Base-by-base conservation (phyloP, 2,329 filamentous ascomycete genomes). In the Claviceps sp. region DNA sequence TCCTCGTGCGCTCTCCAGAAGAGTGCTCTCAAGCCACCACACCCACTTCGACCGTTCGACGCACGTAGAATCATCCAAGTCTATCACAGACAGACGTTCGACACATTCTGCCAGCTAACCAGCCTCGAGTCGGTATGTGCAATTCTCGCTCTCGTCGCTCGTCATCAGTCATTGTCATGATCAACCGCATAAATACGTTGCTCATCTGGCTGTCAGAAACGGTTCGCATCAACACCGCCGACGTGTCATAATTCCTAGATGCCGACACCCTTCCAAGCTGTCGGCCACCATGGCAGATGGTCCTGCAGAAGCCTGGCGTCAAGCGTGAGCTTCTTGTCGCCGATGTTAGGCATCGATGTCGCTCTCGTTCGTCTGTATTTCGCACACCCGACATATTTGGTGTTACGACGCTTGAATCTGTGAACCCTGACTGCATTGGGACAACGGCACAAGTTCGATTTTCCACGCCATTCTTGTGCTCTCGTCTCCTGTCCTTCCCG, bases 171-270 rank as follows among this genome's bases (percentile, higher is more conserved):
- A 29, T 9, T 29, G 26, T 29, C 26, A 29, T 29, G 2, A 8
- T 9, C 26, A 29, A 29, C 26, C 9, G 26, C 26, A 29, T 29
- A 4, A 29, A 29, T 29, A 9, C 26, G 8, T 43, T 34, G 23
- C 47, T 49, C 23, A 49, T 6, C 1, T 43, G n/a, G 26, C 14
- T 22, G 1, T 6, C 44, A 67, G 64, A 61, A 20, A 51, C 56
- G 39, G 34, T 62, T 8, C 58, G 52, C 23, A 60, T 68, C 53
- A 60, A 64, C 48, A 62, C 60, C n/a, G 51, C 57, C 6, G 56
- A 59, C 11, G 58, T 61, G 17, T 53, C 63, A 8, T 66, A 66
- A 5, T 68, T 70, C 43, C 56, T 70, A 7, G 61, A 69, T 40
- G 64, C 64, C 9, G 55, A 58, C 20, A 56, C 54, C 4, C 39